A percentile compares a stretch with the other conserved stretches of the same genome.
Evolutionary conservation across 306 rosid species (phyloP).

Genomic region (Fragaria iinumae): DNA sequence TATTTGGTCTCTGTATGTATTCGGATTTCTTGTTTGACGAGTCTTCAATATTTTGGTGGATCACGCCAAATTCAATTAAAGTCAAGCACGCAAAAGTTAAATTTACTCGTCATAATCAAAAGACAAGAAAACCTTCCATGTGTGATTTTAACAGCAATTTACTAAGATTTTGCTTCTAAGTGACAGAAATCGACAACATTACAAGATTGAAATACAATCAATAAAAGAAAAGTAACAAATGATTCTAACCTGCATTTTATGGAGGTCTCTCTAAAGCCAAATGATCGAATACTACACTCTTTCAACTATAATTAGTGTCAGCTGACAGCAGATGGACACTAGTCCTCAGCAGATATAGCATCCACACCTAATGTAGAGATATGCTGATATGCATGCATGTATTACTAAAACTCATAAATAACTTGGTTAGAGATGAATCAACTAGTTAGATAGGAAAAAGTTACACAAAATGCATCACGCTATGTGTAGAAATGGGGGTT

Average conservation of each 20-base stretch:
- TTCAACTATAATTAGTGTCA: neutral
- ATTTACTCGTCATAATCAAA: no score
- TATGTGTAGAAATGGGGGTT: slow-evolving; percentile 34
- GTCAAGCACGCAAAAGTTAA: neutral
- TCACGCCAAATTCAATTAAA: no score
- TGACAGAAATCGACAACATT: neutral
- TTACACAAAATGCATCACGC: slow-evolving; percentile 10
- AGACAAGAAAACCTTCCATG: no score
- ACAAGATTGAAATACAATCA: neutral
- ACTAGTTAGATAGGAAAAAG: slow-evolving; percentile 6
- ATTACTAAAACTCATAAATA: neutral
- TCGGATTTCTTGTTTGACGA: neutral
- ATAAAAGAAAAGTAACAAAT: neutral
- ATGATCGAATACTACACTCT: neutral
- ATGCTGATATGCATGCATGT: neutral
- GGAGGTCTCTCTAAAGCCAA: neutral
- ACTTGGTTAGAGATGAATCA: neutral
- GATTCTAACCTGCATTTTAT: neutral
- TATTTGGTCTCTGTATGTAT: neutral
- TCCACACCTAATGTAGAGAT: slow-evolving; percentile 49
- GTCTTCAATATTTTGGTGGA: no score
- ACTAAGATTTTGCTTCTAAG: no score
- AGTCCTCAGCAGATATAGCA: slow-evolving; percentile 50
- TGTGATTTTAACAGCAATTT: no score
- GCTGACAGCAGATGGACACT: slow-evolving; percentile 46